Conservation (phyloP, 768 basidiomycete genomes). For the Pleurotus platypus region DNA sequence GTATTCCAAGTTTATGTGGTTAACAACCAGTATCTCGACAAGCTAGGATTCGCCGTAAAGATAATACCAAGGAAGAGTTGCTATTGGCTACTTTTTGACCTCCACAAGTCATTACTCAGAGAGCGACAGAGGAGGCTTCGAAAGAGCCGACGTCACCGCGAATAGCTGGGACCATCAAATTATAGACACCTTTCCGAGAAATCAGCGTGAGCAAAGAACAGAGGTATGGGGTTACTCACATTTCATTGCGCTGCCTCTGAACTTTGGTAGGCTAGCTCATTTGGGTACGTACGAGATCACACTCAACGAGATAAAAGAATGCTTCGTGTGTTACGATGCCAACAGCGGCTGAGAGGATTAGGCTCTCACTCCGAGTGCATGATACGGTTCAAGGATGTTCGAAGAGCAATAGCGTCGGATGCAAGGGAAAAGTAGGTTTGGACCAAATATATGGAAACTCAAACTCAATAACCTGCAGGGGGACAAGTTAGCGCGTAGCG, state of each 20-base stretch:
- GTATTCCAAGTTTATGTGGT: neutral
- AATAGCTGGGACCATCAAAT: neutral
- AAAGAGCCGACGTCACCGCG: conserved; percentile 38
- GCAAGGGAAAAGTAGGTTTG: too few relatives aligned
- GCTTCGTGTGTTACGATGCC: too few relatives aligned
- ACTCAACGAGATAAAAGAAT: too few relatives aligned
- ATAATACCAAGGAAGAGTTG: conserved; percentile 14
- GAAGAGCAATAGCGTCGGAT: too few relatives aligned
- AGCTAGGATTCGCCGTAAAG: conserved; percentile 18
- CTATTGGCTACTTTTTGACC: conserved; percentile 68
- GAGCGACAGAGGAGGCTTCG: conserved; percentile 50
- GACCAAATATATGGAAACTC: neutral
- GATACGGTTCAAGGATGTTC: too few relatives aligned
- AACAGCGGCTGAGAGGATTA: too few relatives aligned
- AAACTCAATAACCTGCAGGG: conserved; percentile 20
- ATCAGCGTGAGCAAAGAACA: neutral
- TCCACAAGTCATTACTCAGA: conserved; percentile 36
- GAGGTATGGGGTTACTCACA: too few relatives aligned
- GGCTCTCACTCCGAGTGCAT: too few relatives aligned
- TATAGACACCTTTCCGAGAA: neutral
- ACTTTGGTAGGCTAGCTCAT: too few relatives aligned
- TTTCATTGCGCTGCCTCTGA: too few relatives aligned
- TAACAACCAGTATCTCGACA: conserved; percentile 2
- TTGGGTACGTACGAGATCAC: too few relatives aligned
- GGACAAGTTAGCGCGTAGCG: neutral